These are phyloP conservation scores for Picea sitchensis DNA, from an alignment of 75 land plant species.

Conservation along the genomic window DNA sequence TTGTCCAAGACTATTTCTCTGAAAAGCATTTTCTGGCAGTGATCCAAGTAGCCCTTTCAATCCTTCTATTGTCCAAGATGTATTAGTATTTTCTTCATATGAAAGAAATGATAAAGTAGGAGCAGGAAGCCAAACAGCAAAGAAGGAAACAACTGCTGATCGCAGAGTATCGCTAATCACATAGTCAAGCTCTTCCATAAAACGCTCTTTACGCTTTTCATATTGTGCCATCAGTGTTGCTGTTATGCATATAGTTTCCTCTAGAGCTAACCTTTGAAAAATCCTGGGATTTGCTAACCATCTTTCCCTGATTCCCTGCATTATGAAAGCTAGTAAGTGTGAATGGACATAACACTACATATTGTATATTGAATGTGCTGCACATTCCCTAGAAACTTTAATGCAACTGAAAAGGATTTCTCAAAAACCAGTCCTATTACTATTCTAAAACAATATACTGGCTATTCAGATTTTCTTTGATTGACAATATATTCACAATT, in stretches of 20 bases:
- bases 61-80: slow-evolving; percentile 42
- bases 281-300: slow-evolving; percentile 92
- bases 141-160: slow-evolving; percentile 86
- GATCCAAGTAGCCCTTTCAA: slow-evolving; percentile 69
- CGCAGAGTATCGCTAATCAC: slow-evolving; percentile 80
- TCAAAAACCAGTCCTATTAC: not conserved
- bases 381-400: slow-evolving; percentile 3
- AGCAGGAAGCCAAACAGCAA: slow-evolving; percentile 98
- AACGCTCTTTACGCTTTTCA: slow-evolving; percentile 75
- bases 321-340: slow-evolving; percentile 1
- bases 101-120: slow-evolving; percentile 84
- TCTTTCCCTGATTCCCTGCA: slow-evolving; percentile 92
- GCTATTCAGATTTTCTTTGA: not conserved
- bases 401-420: slow-evolving; percentile 2
- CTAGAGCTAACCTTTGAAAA: slow-evolving; percentile 82
- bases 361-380: not conserved
- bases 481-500: not conserved
- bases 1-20: slow-evolving; percentile 58
- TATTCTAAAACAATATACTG: not conserved
- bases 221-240: slow-evolving; percentile 90
- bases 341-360: not conserved
- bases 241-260: slow-evolving; percentile 85
- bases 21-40: slow-evolving; percentile 92
- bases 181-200: slow-evolving; percentile 87
- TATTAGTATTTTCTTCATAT: slow-evolving; percentile 30